Evolutionary conservation across 306 rosid species (phyloP), one percentile per base, ranked within the genome.

Genomic region (Vigna hirtella): DNA sequence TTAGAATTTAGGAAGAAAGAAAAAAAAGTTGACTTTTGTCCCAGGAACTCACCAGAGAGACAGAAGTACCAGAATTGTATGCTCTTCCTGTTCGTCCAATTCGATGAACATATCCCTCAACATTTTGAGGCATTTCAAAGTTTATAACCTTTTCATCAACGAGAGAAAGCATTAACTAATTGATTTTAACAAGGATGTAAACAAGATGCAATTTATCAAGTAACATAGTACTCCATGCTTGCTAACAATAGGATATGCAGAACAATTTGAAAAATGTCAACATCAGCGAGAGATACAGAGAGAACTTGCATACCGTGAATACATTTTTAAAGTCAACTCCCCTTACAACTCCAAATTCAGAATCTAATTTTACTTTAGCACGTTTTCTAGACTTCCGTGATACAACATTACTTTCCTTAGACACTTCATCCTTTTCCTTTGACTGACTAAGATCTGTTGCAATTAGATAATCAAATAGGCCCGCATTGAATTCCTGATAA

Each of bases 21-120:
- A 52, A 26, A 26, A 75, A 8, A 50, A 71, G 9, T 49, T 43
- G 79, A 40, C 57, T 14, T 67, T 49, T 55, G 70, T 66, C 74
- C 8, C 0, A 57, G 28, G 66, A 72, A 91, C 98, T 91, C 86
- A 95, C 99, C 88, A 95, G 87, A 55, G 99, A 92, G 28, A 95
- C 52, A 83, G 99, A 92, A 83, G 91, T 53, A 82, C 99, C 99
- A 61, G 93, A 88, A 80, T 70, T 95, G 65, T 86, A 87, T 71
- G 97, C 99, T 87, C 99, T 88, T 84, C 99, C 99, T 26, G 99
- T 95, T 70, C 99, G 98, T 58, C 99, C 99, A 77, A 95, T 91
- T 59, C 98, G 89, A 80, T 95, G 98, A 15, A 95, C 86, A 73
- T 95, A 95, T 68, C 98, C 98, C 28, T 84, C 88, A 76, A 82